A percentile compares a stretch with the other conserved stretches of the same genome.
Evolutionary conservation across 129 eudicot genomes (phyloP).

Genomic region (Lonicera japonica): DNA sequence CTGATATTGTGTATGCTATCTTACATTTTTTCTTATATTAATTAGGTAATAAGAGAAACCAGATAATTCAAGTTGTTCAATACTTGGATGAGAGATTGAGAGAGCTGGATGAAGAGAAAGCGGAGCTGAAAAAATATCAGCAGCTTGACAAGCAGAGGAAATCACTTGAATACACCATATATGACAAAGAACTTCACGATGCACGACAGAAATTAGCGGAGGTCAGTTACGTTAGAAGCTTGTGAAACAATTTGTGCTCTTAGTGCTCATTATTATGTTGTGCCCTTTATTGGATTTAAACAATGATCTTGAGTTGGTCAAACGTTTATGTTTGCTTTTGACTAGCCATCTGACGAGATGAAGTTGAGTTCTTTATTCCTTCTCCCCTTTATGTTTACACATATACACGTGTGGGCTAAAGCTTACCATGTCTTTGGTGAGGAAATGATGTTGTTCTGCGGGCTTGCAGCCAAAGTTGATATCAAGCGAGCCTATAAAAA

Average conservation of each 20-base stretch:
- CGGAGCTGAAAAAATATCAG: slow-evolving; percentile 84
- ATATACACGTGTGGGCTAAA: too few relatives aligned
- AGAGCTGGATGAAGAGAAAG: slow-evolving; percentile 96
- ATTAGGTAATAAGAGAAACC: slow-evolving; percentile 86
- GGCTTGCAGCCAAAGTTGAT: too few relatives aligned
- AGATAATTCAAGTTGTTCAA: slow-evolving; percentile 92
- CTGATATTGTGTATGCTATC: slow-evolving; percentile 13
- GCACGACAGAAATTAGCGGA: slow-evolving; percentile 71
- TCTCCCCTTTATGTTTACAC: too few relatives aligned
- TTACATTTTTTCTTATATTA: slow-evolving; percentile 4
- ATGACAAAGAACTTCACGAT: slow-evolving; percentile 85
- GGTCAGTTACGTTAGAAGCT: slow-evolving; percentile 32
- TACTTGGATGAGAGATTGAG: slow-evolving; percentile 89
- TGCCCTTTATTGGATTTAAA: not conserved
- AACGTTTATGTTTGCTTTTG: slow-evolving; percentile 2
- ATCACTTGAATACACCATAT: slow-evolving; percentile 83
- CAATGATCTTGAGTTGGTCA: not conserved
- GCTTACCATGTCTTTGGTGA: too few relatives aligned
- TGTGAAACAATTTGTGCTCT: not conserved
- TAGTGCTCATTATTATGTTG: too few relatives aligned
- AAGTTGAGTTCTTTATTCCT: not conserved
- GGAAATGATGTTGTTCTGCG: too few relatives aligned
- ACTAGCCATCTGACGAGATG: not conserved
- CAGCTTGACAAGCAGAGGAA: slow-evolving; percentile 93
- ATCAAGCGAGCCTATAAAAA: too few relatives aligned